A percentile compares a stretch with the other conserved stretches of the same genome.
These are phyloP conservation scores for Cladosporium sp. DNA, from an alignment of 2,329 filamentous ascomycete genomes.

Conservation along the genomic window DNA sequence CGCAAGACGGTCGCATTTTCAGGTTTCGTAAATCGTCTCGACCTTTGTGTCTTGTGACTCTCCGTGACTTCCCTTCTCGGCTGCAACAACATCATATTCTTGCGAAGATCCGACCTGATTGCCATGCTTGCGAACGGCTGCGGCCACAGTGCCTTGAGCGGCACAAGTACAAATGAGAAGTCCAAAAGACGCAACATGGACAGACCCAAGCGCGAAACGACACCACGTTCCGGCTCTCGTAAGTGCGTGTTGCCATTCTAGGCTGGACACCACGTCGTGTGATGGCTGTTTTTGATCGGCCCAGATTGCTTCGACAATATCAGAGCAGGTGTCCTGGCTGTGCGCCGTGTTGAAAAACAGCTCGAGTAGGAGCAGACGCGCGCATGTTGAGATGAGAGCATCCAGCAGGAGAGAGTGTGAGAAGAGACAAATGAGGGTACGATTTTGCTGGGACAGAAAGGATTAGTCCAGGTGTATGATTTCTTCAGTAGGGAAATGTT, in stretches of 20 bases:
- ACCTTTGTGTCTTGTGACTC: background rate
- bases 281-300: slow-evolving; percentile 8
- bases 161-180: slow-evolving; percentile 8
- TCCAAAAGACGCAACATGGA: slow-evolving; percentile 6
- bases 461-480: background rate
- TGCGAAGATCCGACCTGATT: background rate
- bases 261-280: background rate
- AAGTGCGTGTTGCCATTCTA: slow-evolving; percentile 2
- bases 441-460: background rate
- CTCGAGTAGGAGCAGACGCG: slow-evolving; percentile 5
- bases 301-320: slow-evolving; percentile 12
- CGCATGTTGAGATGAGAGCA: slow-evolving; percentile 8
- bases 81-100: background rate
- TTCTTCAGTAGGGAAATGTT: background rate
- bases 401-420: slow-evolving; percentile 7
- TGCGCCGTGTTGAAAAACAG: slow-evolving; percentile 11
- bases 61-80: background rate
- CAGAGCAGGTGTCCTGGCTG: slow-evolving; percentile 7
- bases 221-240: slow-evolving; percentile 4
- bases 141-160: slow-evolving; percentile 9
- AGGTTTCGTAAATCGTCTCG: background rate
- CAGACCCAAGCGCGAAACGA: slow-evolving; percentile 2
- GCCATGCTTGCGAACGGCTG: background rate
- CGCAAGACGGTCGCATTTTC: background rate
- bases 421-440: slow-evolving; percentile 4